Conservation (phyloP, 1,284 basidiomycete genomes). For the Pseudozyma thailandica region DNA sequence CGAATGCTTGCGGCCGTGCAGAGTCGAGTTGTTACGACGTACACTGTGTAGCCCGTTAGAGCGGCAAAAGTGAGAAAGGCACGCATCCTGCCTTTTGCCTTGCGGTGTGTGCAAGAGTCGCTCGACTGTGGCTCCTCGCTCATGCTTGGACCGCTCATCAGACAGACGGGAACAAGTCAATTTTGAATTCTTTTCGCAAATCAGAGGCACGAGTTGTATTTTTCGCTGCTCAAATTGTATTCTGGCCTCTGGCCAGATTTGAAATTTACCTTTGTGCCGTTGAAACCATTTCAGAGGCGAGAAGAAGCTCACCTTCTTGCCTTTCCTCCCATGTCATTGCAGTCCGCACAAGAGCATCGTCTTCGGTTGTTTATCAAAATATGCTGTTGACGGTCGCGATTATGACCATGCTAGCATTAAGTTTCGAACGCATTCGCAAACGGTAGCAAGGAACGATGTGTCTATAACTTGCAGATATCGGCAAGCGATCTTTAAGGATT, state of each 20-base stretch:
- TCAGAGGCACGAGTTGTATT: too few relatives aligned
- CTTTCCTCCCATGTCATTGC: too few relatives aligned
- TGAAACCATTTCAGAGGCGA: too few relatives aligned
- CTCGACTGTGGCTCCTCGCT: slow-evolving; percentile 12
- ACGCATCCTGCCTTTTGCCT: neutral
- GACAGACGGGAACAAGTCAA: neutral
- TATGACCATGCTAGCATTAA: neutral
- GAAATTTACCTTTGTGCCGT: too few relatives aligned
- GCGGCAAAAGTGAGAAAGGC: slow-evolving; percentile 1
- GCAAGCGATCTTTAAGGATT: slow-evolving; percentile 2
- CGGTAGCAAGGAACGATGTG: neutral
- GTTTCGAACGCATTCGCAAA: neutral
- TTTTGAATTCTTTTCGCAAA: neutral
- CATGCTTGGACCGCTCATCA: neutral
- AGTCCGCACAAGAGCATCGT: too few relatives aligned
- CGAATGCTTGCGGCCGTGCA: slow-evolving; percentile 8
- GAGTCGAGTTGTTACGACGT: neutral
- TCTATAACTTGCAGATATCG: slow-evolving; percentile 5
- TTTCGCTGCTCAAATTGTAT: too few relatives aligned
- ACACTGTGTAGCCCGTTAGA: too few relatives aligned
- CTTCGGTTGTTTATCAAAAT: too few relatives aligned
- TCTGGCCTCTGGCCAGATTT: too few relatives aligned
- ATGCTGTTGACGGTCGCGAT: too few relatives aligned
- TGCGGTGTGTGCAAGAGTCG: neutral
- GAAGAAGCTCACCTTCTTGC: too few relatives aligned